Evolutionary conservation across 2,329 filamentous ascomycete genomes (phyloP).

Genomic region (Colletotrichum camelliae): DNA sequence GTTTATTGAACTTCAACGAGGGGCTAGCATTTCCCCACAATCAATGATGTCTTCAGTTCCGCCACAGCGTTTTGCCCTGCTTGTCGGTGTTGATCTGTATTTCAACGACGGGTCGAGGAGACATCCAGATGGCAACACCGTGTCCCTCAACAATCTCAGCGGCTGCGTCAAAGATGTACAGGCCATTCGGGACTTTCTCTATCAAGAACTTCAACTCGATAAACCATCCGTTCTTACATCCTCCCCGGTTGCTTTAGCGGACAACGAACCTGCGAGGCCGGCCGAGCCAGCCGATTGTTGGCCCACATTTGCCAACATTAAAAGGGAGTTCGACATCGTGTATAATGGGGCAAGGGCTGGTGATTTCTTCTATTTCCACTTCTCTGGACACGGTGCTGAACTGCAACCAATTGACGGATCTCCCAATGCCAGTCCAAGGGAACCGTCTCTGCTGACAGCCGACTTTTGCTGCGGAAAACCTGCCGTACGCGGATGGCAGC

Average conservation of each 20-base stretch:
- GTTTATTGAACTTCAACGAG: no score
- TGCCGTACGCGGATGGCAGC: not conserved
- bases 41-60: not conserved
- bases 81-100: not conserved
- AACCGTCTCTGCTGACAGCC: not conserved
- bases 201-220: not conserved
- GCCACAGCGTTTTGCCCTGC: not conserved
- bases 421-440: not conserved
- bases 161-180: not conserved
- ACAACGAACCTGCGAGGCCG: not conserved
- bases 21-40: no score
- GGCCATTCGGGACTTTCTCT: not conserved
- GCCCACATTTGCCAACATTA: not conserved
- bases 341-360: not conserved
- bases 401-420: not conserved
- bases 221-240: not conserved
- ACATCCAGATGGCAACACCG: not conserved
- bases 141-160: not conserved
- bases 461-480: not conserved
- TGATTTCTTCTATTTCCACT: not conserved
- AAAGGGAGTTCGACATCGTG: not conserved
- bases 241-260: not conserved
- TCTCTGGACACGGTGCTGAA: not conserved
- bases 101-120: not conserved
- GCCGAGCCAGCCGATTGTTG: not conserved